Evolutionary conservation across 2,329 filamentous ascomycete genomes (phyloP), one percentile per base, ranked within the genome.

Genomic region (Ophiosphaerella narmari): DNA sequence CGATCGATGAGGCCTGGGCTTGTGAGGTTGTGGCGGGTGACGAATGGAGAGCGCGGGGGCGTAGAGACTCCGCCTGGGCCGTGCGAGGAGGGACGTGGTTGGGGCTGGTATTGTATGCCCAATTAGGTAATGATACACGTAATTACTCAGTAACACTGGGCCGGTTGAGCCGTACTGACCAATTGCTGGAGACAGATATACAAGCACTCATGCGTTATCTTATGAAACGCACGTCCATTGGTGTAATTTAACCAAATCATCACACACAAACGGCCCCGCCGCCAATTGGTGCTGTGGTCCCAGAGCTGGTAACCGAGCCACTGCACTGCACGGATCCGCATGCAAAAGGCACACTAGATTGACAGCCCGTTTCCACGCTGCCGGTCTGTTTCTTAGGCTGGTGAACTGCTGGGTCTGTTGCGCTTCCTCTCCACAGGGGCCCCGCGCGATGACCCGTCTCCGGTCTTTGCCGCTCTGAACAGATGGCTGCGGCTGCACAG

Each of bases 301-400:
- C 26, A 29, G 26, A 29, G 26, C 7, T 29, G 61, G 48, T 47
- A 52, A 39, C 24, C 38, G 45, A 46, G 48, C 48, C 47, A 44
- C 47, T 47, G 32, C 49, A 35, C 46, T 55, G 53, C 52, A 39
- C 55, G 46, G 57, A 60, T 59, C 49, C 54, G 54, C 58, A 59
- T 59, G 55, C 57, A 38, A 63, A 51, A 50, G 55, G 55, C 52
- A 24, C 48, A 57, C 60, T 61, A 59, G 35, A 21, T 9, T 46
- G 55, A 34, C 60, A 61, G 60, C 59, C 62, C 57, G 59, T 49
- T 61, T 63, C 62, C 62, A 64, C 57, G 59, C 59, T 57, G 60
- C 50, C 59, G 62, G 55, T 52, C 36, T 54, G 43, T 29, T 45
- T 33, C 37, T 33, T 35, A 43, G 53, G 44, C 53, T 40, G 36